Percentiles rank a stretch among this genome's conserved stretches.
These are phyloP conservation scores for Antrodiella citrinella DNA, from an alignment of 768 basidiomycete genomes.

Conservation along the genomic window DNA sequence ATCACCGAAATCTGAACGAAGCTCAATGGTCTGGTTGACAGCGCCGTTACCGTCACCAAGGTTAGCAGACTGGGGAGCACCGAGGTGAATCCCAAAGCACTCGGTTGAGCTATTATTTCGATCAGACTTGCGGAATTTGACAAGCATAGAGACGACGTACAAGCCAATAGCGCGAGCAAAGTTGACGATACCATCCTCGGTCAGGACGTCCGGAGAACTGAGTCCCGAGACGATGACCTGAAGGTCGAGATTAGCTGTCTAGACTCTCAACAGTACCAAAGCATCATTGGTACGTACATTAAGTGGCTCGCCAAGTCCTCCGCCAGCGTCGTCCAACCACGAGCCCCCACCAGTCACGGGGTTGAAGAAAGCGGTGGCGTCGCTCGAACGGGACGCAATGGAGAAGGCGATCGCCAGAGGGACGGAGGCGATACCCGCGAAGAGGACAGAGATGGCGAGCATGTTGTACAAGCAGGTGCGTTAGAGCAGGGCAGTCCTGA, in stretches of 20 bases:
- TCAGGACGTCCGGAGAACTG: slow-evolving; percentile 51
- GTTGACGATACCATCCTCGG: slow-evolving; percentile 46
- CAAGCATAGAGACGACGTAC: slow-evolving; percentile 31
- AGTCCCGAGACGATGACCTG: slow-evolving; percentile 59
- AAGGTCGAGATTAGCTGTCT: neutral
- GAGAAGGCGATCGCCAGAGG: slow-evolving; percentile 4
- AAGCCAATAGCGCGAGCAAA: slow-evolving; percentile 57
- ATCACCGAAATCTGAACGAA: slow-evolving; percentile 34
- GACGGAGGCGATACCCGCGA: slow-evolving; percentile 10
- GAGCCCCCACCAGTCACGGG: slow-evolving; percentile 34
- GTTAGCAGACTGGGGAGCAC: slow-evolving; percentile 32
- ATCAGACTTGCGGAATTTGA: neutral
- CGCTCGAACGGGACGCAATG: neutral
- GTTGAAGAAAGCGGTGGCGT: slow-evolving; percentile 23
- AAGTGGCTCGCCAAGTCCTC: slow-evolving; percentile 35
- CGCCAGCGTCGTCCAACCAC: slow-evolving; percentile 30
- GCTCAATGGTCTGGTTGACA: slow-evolving; percentile 36
- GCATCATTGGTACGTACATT: slow-evolving; percentile 26
- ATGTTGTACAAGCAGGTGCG: slow-evolving; percentile 5
- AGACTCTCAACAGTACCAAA: neutral
- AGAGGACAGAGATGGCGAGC: slow-evolving; percentile 6
- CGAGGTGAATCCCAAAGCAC: slow-evolving; percentile 30
- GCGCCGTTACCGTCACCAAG: slow-evolving; percentile 41
- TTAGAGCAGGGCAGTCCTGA: neutral
- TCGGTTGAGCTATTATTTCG: slow-evolving; percentile 20